Percentiles rank a stretch among this genome's conserved stretches.
These are phyloP conservation scores for Flaveria sonorensis DNA, from an alignment of 129 eudicot species.

Conservation along the genomic window DNA sequence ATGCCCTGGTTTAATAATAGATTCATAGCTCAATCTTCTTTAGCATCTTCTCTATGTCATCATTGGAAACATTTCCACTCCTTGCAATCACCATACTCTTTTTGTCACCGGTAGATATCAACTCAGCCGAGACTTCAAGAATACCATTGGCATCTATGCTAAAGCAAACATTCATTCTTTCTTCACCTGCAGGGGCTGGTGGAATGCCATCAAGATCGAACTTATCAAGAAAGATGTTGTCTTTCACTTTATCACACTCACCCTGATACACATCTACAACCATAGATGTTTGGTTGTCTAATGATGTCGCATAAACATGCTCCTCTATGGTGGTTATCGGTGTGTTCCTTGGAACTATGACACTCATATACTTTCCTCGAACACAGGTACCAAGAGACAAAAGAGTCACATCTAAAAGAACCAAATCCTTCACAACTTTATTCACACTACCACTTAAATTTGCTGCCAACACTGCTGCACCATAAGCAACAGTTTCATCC, in stretches of 20 bases:
- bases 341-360: background rate
- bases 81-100: background rate
- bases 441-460: background rate
- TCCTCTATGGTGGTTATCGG: background rate
- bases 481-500: background rate
- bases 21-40: background rate
- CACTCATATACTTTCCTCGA: background rate
- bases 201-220: background rate
- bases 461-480: slow-evolving; percentile 1
- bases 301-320: background rate
- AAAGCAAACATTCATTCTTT: no score
- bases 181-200: no score
- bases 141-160: background rate
- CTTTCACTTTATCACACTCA: background rate
- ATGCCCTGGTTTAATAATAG: background rate
- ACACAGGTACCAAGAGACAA: background rate
- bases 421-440: background rate
- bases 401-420: background rate
- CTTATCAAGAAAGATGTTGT: background rate
- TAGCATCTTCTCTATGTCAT: background rate
- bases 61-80: background rate
- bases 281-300: background rate
- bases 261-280: background rate
- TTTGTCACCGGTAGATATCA: background rate
- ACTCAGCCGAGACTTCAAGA: background rate